Base-by-base conservation (phyloP, 2,329 filamentous ascomycete species). In the Emericellopsis cladophorae region DNA sequence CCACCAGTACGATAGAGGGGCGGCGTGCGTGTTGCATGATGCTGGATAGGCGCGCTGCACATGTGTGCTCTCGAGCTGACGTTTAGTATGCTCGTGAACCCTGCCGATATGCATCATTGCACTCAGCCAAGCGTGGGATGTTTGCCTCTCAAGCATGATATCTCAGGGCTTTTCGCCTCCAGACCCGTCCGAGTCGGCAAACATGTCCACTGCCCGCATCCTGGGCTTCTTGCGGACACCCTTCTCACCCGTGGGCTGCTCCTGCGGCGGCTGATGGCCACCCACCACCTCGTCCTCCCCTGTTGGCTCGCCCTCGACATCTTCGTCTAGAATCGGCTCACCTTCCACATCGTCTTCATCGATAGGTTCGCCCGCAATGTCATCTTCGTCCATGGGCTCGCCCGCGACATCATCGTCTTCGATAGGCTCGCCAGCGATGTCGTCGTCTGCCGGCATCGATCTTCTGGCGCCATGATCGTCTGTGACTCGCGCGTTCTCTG, bases 151-250 rank as follows among this genome's bases (percentile, higher is more conserved):
- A 12, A 29, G 8, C 9, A 12, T 12, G 26, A 9, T 29, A 9
- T 4, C 26, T 29, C 26, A 29, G 8, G 26, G 26, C 8, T 29
- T 29, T 12, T 29, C 26, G 26, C 26, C 26, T 12, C 26, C 50
- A 11, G 54, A 57, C 12, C 59, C 72, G 49, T 84, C 84, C 5
- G 81, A 84, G 56, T 84, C 82, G 10, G 82, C 84, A 73, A 92
- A 93, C 84, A 92, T 89, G 54, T 92, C 85, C 49, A 84, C 83
- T 5, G 85, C 84, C 49, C 79, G 78, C 59, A 85, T 81, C 46
- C 82, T 42, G 15, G 42, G 72, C 54, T 74, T 81, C 29, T 50
- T 45, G 42, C 12, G 33, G 37, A 18, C 41, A 31, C 16, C 32
- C 18, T 4, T 40, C 37, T 22, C 41, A 16, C 31, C 45, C 48